Conservation (phyloP, 441 rosid genomes). For the Erysimum cheiri region DNA sequence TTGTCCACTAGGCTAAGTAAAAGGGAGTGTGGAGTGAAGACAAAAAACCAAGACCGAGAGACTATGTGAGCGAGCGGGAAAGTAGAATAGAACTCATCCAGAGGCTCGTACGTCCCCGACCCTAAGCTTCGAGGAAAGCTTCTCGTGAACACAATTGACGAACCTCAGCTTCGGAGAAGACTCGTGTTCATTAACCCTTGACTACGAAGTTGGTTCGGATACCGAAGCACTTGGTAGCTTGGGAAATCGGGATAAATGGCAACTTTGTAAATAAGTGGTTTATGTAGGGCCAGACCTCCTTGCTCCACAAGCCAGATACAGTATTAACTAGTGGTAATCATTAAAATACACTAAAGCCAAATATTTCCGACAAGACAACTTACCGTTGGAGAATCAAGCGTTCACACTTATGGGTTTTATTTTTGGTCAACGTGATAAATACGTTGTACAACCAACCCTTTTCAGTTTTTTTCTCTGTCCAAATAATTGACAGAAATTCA, state of each 20-base stretch:
- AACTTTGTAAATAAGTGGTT: constrained; percentile 40
- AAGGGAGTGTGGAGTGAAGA: constrained; percentile 41
- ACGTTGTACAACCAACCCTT: too few relatives aligned
- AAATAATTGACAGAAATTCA: too few relatives aligned
- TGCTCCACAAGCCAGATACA: constrained; percentile 69
- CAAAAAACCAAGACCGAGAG: constrained; percentile 38
- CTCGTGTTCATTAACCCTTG: constrained; percentile 50
- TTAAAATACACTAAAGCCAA: background rate
- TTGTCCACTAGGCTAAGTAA: constrained; percentile 53
- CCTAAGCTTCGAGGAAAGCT: constrained; percentile 47
- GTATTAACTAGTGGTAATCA: background rate
- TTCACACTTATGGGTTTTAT: background rate
- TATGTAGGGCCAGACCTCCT: constrained; percentile 45
- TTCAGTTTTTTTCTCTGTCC: too few relatives aligned
- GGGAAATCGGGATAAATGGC: constrained; percentile 42
- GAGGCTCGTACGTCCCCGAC: constrained; percentile 34
- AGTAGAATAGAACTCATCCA: constrained; percentile 31
- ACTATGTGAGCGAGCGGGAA: constrained; percentile 60
- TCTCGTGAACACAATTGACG: constrained; percentile 26
- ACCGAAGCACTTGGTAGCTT: constrained; percentile 37
- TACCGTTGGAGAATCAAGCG: background rate
- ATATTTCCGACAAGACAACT: background rate
- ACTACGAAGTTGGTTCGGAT: constrained; percentile 30
- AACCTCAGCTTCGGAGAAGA: constrained; percentile 33
- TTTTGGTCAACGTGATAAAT: background rate